Evolutionary conservation across 768 basidiomycete genomes (phyloP).

Genomic region (Hirschioporus abietinus): DNA sequence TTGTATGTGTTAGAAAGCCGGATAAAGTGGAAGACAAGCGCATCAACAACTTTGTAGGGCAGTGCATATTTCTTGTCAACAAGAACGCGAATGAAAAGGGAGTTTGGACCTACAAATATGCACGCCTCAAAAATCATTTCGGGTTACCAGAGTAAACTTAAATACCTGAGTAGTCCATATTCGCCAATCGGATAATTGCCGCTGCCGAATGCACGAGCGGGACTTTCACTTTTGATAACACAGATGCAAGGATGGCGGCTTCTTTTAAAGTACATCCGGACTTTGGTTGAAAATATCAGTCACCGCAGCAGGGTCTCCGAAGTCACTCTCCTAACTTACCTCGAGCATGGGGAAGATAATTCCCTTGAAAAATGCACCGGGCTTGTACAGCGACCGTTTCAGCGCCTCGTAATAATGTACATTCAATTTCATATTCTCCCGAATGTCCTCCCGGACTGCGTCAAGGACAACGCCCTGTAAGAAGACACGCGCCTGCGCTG

Average conservation of each 20-base stretch:
- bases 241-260: conserved; percentile 89
- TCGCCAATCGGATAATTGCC: conserved; percentile 85
- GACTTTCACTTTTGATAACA: conserved; percentile 85
- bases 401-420: conserved; percentile 93
- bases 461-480: conserved; percentile 88
- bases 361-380: conserved; percentile 97
- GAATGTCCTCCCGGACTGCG: conserved; percentile 85
- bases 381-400: conserved; percentile 91
- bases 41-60: conserved; percentile 96
- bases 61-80: conserved; percentile 97
- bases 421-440: conserved; percentile 79
- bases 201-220: conserved; percentile 97
- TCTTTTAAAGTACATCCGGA: conserved; percentile 88
- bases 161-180: conserved; percentile 92
- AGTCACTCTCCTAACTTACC: conserved; percentile 37
- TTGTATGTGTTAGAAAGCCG: conserved; percentile 90
- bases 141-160: conserved; percentile 3
- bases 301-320: no score
- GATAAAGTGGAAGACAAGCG: conserved; percentile 97
- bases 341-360: conserved; percentile 94
- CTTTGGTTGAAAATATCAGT: conserved; percentile 26
- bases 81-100: conserved; percentile 93
- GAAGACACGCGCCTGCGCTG: conserved; percentile 88
- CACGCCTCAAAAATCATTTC: no score
- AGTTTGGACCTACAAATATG: conserved; percentile 64